Evolutionary conservation across 441 rosid species (phyloP).

Genomic region (Gossypium schwendimanii): DNA sequence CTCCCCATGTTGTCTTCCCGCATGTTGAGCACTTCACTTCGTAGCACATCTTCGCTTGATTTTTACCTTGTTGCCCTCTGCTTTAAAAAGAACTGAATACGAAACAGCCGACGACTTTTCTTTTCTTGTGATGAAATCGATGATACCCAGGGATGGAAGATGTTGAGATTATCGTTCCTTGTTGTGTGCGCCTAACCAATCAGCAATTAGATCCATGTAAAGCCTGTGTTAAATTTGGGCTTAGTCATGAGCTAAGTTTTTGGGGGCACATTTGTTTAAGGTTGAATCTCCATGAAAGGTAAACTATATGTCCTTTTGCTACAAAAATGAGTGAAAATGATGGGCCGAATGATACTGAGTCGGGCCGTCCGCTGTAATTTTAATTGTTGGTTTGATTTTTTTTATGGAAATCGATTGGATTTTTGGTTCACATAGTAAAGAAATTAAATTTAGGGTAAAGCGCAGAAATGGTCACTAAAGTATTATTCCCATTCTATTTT

Average conservation of each 20-base stretch:
- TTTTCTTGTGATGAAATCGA: too few species aligned
- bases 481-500: too few species aligned
- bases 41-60: not conserved
- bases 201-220: not conserved
- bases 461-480: too few species aligned
- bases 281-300: too few species aligned
- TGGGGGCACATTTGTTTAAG: not conserved
- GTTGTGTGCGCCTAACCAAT: not conserved
- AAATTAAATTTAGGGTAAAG: too few species aligned
- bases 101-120: not conserved
- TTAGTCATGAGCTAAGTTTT: not conserved
- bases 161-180: not conserved
- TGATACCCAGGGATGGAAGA: not conserved
- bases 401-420: too few species aligned
- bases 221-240: not conserved
- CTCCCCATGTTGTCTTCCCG: slow-evolving; percentile 38
- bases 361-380: too few species aligned
- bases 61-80: not conserved
- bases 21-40: slow-evolving; percentile 7
- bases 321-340: too few species aligned
- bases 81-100: not conserved
- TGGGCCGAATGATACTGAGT: too few species aligned
- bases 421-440: too few species aligned
- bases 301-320: too few species aligned
- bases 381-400: too few species aligned